Evolutionary conservation across 306 rosid genomes (phyloP).

Genomic region (Malus sylvestris): DNA sequence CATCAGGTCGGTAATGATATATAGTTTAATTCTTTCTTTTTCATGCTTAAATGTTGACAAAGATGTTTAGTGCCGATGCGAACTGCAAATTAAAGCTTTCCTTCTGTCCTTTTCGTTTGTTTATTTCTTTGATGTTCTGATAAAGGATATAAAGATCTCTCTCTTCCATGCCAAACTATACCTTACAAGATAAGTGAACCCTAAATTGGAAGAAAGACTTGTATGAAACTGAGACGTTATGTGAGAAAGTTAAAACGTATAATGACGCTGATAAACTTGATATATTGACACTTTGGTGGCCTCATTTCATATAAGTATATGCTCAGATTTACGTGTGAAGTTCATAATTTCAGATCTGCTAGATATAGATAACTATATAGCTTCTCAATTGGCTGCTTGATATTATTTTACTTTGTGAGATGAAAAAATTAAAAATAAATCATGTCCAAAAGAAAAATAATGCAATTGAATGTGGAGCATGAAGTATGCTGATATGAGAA

Average conservation of each 20-base stretch:
- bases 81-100: background rate
- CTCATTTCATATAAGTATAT: background rate
- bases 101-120: background rate
- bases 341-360: constrained; percentile 18
- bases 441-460: background rate
- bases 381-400: constrained; percentile 1
- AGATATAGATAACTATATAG: background rate
- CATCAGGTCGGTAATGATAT: constrained; percentile 16
- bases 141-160: background rate
- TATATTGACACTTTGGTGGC: background rate
- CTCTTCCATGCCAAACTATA: background rate
- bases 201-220: background rate
- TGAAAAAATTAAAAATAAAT: background rate
- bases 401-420: background rate
- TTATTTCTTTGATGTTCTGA: background rate
- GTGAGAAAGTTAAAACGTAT: too few relatives aligned
- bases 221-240: background rate
- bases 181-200: constrained; percentile 19
- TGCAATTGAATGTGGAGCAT: background rate
- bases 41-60: constrained; percentile 12
- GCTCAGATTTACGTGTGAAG: constrained; percentile 27
- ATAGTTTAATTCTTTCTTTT: background rate
- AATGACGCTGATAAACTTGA: too few relatives aligned
- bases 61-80: constrained; percentile 12
- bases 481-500: background rate